A percentile compares a stretch with the other conserved stretches of the same genome.
Conservation (phyloP, 352 stramenopile genomes). For the Nothophytophthora sp. region DNA sequence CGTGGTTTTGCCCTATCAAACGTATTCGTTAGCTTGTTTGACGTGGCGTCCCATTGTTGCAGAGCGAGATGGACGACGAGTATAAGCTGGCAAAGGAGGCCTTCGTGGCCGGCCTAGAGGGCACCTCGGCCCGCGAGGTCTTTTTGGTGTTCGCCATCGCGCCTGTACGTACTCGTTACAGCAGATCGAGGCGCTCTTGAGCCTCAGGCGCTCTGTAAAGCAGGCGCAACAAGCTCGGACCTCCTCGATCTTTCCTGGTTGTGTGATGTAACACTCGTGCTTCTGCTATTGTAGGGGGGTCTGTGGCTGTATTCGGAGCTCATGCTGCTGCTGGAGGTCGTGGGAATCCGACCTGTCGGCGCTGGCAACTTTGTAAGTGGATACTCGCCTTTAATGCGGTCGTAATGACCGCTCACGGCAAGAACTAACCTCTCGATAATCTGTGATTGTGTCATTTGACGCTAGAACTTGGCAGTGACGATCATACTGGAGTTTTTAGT, state of each 20-base stretch:
- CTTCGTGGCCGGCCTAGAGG: constrained; percentile 72
- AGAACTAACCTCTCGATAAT: too few relatives aligned
- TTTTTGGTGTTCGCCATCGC: constrained; percentile 77
- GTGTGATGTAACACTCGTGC: neutral
- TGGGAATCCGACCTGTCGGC: constrained; percentile 55
- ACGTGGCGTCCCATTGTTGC: neutral
- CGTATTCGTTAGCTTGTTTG: neutral
- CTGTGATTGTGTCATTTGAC: neutral
- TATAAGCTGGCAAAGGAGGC: constrained; percentile 88
- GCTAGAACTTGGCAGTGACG: constrained; percentile 48
- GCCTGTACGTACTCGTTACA: constrained; percentile 39
- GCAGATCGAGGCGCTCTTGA: neutral
- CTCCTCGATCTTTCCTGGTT: neutral
- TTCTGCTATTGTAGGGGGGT: constrained; percentile 34
- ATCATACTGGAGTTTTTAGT: constrained; percentile 74
- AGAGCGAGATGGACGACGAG: constrained; percentile 51
- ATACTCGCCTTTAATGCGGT: neutral
- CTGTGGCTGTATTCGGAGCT: constrained; percentile 87
- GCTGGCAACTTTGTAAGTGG: constrained; percentile 47
- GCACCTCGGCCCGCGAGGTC: constrained; percentile 71
- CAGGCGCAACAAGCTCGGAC: neutral
- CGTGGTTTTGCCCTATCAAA: neutral
- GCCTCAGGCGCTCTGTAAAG: neutral
- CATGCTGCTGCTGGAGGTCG: constrained; percentile 72
- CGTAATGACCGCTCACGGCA: too few relatives aligned